These are phyloP conservation scores for Dryas octopetala DNA, from an alignment of 306 rosid species.

Conservation along the genomic window DNA sequence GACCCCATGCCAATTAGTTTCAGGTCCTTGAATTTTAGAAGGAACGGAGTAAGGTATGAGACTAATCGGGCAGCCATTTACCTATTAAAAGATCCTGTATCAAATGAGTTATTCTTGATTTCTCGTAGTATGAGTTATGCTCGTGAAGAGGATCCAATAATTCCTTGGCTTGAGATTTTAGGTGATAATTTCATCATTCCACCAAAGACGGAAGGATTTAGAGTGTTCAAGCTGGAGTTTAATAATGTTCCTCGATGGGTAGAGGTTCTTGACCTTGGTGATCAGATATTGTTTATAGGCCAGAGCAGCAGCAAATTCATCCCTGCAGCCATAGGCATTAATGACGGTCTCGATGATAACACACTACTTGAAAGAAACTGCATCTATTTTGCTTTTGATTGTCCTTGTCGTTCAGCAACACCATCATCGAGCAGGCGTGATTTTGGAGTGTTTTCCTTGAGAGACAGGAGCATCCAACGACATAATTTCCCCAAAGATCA, in stretches of 20 bases:
- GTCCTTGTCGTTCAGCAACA: too few relatives aligned
- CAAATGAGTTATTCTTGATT: conserved; percentile 1
- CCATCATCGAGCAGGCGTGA: neutral
- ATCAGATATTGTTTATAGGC: neutral
- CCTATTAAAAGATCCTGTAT: neutral
- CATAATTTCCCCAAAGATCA: neutral
- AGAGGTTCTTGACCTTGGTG: neutral
- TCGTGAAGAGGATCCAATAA: neutral
- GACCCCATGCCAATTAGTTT: neutral
- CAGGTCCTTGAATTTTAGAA: too few relatives aligned
- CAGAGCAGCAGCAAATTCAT: neutral
- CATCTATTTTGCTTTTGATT: neutral
- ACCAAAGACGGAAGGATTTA: neutral
- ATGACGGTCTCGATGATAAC: too few relatives aligned
- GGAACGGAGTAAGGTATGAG: too few relatives aligned
- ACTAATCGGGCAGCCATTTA: too few relatives aligned
- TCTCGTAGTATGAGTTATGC: neutral
- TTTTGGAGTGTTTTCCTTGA: neutral
- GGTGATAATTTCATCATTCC: neutral
- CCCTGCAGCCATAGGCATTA: too few relatives aligned
- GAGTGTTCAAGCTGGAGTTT: neutral
- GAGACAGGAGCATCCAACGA: too few relatives aligned
- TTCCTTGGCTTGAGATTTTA: neutral
- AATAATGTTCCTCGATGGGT: neutral
- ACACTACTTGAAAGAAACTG: neutral